Base-by-base conservation (phyloP, 1,284 basidiomycete genomes). In the Pyrrhoderma lamaoense region DNA sequence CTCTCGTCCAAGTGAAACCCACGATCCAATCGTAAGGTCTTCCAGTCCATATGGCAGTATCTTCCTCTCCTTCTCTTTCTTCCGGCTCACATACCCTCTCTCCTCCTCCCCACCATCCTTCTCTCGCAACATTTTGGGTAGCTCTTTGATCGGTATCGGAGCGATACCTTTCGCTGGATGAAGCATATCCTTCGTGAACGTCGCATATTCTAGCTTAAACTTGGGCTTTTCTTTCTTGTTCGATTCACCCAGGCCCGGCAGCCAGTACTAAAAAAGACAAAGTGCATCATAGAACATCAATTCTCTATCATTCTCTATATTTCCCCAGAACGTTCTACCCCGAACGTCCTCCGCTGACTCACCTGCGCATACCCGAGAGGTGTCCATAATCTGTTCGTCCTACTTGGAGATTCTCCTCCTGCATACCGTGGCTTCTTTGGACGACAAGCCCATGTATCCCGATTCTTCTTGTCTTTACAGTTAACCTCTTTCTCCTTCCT, bases 291-390 rank as follows among this genome's bases (percentile, higher is more conserved):
- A 7, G 8, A 40, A 40, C n/a, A 5, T 40, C n/a, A 8, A 5
- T n/a, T 14, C 38, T n/a, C 38, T 40, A 5, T 14, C 38, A 7
- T 40, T 40, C 21, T 8, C 38, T 22, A 7, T 16, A 22, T 18
- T 3, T 42, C 46, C 50, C 16, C 34, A 22, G 19, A 19, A 21
- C 31, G 38, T 40, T 22, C n/a, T 16, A 40, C 5, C 8, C 16
- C 38, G 38, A 40, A 22, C 21, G 38, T 5, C 35, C n/a, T 40
- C 38, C 21, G 38, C 16, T 47, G 52, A 61, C 73, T 56, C 61
- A 85, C 85, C 77, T 92, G 89, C 48, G 84, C 81, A 70, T 84
- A 93, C 48, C 88, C 88, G 36, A 91, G 70, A n/a, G 84, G 80
- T 19, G 80, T 80, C 75, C 84, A 85, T 52, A 75, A 74, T 42